These are phyloP conservation scores for Oleoguttula mirabilis DNA, from an alignment of 495 filamentous ascomycete genomes.

Conservation along the genomic window DNA sequence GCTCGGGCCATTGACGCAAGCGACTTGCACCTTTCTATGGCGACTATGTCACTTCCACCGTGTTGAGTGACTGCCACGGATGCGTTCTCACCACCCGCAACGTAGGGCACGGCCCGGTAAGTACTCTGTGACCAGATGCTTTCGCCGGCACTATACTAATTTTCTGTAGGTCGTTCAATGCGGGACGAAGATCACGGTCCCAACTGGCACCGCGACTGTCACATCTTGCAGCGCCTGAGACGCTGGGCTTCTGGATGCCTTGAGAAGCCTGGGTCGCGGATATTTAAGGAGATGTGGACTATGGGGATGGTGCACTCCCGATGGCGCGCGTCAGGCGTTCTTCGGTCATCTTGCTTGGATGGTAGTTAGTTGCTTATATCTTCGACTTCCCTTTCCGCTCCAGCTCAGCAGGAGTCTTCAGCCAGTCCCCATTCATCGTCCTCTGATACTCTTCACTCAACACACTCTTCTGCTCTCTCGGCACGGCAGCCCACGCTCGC, in stretches of 20 bases:
- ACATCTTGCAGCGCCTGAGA: neutral
- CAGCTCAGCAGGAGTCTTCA: no score
- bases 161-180: neutral
- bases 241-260: no score
- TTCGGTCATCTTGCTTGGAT: no score
- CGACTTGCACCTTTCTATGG: neutral
- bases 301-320: no score
- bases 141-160: no score
- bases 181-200: neutral
- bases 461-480: slow-evolving; percentile 4
- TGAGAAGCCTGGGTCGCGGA: no score
- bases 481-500: slow-evolving; percentile 16
- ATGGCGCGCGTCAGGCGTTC: no score
- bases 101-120: neutral
- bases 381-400: neutral
- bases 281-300: no score
- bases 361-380: no score
- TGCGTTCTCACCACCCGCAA: neutral
- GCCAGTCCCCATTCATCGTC: slow-evolving; percentile 6
- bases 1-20: neutral
- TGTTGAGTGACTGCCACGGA: neutral
- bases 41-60: neutral
- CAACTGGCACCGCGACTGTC: neutral
- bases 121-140: neutral
- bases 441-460: slow-evolving; percentile 12